Conservation (phyloP, 768 basidiomycete species). For the Gyrodon lividus region DNA sequence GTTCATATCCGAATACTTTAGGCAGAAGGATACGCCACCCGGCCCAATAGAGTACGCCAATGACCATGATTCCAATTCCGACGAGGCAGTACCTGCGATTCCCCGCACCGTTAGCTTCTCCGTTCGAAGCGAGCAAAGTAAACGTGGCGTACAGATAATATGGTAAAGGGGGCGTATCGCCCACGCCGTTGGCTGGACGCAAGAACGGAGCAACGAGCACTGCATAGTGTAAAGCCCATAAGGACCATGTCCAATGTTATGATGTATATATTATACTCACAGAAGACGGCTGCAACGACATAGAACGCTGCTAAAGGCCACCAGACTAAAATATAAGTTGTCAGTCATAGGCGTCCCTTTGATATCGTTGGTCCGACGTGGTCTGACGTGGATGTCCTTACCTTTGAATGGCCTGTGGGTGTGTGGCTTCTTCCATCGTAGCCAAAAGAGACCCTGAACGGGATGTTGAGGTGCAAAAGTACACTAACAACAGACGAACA, state of each 20-base stretch:
- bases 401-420: conserved; percentile 53
- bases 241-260: background rate
- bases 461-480: background rate
- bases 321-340: conserved; percentile 41
- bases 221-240: conserved; percentile 8
- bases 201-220: conserved; percentile 59
- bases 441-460: conserved; percentile 52
- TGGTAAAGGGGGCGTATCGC: conserved; percentile 59
- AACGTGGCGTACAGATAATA: conserved; percentile 45
- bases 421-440: conserved; percentile 51
- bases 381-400: conserved; percentile 4
- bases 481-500: conserved; percentile 11
- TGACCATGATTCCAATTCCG: conserved; percentile 46
- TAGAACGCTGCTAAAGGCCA: conserved; percentile 55
- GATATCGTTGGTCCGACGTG: no score
- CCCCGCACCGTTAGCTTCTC: background rate
- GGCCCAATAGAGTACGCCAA: conserved; percentile 54
- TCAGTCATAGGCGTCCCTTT: background rate
- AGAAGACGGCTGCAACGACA: conserved; percentile 48
- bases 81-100: conserved; percentile 49
- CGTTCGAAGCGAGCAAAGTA: background rate
- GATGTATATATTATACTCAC: conserved; percentile 32
- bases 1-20: conserved; percentile 45
- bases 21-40: conserved; percentile 52
- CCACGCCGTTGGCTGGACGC: conserved; percentile 50